Base-by-base conservation (phyloP, 371 early-diverging fungal species). In the Rhizomucor miehei region DNA sequence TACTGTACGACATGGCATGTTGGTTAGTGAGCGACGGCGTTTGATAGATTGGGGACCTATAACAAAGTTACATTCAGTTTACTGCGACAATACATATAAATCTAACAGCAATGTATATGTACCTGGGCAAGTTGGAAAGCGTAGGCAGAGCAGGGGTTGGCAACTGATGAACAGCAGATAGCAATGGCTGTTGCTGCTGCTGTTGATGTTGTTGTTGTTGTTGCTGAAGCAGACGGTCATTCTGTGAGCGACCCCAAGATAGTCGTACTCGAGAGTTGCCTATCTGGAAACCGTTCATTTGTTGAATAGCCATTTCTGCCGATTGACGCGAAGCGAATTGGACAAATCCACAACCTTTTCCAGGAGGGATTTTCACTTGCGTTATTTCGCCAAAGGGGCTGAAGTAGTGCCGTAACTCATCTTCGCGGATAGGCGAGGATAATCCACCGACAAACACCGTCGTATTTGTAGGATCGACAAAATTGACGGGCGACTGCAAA, bases 401-500 rank as follows among this genome's bases (percentile, higher is more conserved):
- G 66, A 97, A 97, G 55, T 80, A 80, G 8, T 81, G 67, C 25
- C 81, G 68, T 51, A 96, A 72, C 48, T 95, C 94, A 36, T 92
- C 91, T 66, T 94, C 94, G 38, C 82, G 78, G 20, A 89, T 87
- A 35, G 85, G 80, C 10, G 89, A 75, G 36, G 82, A 85, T 41
- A 97, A 69, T 2, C 94, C 94, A 11, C 97, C 97, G 3, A 97
- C 92, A 78, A 97, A 97, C 20, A 97, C 93, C 1, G 97, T 95
- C 3, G 95, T 95, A 68, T 94, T 94, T 67, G 73, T 86, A 37
- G 94, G 94, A 65, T 97, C 97, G 12, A 67, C 75, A 62, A 67
- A 72, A 41, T 67, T 67, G 13, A 70, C 55, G 11, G 62, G 54
- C 24, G 79, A 81, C 39, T 76, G 73, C 21, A 65, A 67, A 6